Evolutionary conservation across 1,139 yeast species (phyloP), one percentile per base, ranked within the genome.

Genomic region (Hemisphaericaspora subhashii): DNA sequence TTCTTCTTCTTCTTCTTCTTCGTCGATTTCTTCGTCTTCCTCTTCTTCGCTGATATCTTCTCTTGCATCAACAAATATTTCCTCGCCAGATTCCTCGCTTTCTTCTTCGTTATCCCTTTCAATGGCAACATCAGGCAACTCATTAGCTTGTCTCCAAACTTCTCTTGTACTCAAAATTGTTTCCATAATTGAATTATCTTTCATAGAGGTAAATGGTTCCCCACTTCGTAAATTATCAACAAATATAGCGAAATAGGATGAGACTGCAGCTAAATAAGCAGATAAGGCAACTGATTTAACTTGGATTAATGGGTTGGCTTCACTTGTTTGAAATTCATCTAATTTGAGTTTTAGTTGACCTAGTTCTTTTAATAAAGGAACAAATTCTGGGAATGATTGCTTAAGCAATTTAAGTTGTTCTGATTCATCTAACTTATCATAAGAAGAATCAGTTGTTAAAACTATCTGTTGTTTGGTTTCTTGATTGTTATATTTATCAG

Each of bases 161-260:
- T 89, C 96, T 50, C 94, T 75, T 3, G 92, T 74, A 40, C 85
- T 81, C 42, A 90, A 68, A 32, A 90, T 83, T 23, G 84, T 76
- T 53, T 86, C 90, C 96, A 90, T 89, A 2, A 90, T 84, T 2
- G 92, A 86, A 51, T 84, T 90, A 41, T 86, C 94, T 52, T 86
- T 88, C 83, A 90, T 80, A 22, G 83, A 71, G 24, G 58, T 45
- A 52, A 83, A 81, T 7, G 73, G 72, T 38, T 81, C 85, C 4
- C 72, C 78, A 30, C 69, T 68, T 30, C 68, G 68, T 41, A 83
- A 61, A 31, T 77, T 70, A 27, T 79, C 81, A 31, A 77, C 62
- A 47, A 89, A 76, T 28, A 89, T 59, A 8, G 94, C 86, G 58
- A 88, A 81, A 60, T 87, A 89, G 21, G 87, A 77, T 17, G 84